Conservation (phyloP, 371 early-diverging fungal genomes). For the Saksenaea oblongispora region DNA sequence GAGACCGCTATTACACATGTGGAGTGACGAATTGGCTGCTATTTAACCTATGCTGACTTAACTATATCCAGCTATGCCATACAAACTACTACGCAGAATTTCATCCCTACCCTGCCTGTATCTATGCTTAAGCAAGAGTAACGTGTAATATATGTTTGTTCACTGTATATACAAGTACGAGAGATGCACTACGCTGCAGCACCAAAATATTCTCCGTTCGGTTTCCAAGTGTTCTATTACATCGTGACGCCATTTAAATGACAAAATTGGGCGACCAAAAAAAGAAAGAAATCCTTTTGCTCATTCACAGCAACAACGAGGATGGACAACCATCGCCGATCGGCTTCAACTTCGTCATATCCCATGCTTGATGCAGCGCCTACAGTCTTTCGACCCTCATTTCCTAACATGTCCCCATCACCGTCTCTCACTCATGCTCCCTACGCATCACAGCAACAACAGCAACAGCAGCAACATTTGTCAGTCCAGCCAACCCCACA, state of each 20-base stretch:
- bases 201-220: neutral
- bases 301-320: constrained; percentile 2
- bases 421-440: constrained; percentile 12
- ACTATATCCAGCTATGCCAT: neutral
- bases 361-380: neutral
- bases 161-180: neutral
- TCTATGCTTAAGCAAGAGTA: no score
- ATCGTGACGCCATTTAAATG: constrained; percentile 2
- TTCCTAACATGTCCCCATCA: constrained; percentile 1
- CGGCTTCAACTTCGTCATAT: constrained; percentile 1
- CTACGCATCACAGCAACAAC: constrained; percentile 17
- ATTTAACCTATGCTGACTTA: neutral
- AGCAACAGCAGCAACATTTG: constrained; percentile 20
- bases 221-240: neutral
- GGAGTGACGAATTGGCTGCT: neutral
- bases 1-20: neutral
- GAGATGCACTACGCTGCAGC: neutral
- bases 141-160: neutral
- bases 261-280: neutral
- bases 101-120: no score
- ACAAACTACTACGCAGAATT: neutral
- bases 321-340: constrained; percentile 4
- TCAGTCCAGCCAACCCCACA: constrained; percentile 28
- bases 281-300: neutral
- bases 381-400: neutral